Percentiles rank a stretch among this genome's conserved stretches.
Conservation (phyloP, 345 rosid species). For the Eutrema heterophyllum region DNA sequence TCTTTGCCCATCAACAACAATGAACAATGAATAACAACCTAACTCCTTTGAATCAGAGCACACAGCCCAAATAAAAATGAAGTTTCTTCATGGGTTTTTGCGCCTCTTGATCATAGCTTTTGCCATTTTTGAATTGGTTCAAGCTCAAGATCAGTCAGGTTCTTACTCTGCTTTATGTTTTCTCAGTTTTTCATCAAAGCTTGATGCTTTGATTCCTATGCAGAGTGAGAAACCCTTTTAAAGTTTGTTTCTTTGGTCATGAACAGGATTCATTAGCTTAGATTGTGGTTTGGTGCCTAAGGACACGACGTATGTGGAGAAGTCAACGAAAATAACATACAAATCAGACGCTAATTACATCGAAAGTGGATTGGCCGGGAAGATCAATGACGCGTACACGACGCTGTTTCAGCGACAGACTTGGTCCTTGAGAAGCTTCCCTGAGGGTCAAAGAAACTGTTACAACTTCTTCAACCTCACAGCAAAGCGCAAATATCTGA, state of each 20-base stretch:
- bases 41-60: not conserved
- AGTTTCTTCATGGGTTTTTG: not conserved
- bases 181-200: not conserved
- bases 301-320: not conserved
- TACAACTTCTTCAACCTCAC: conserved; percentile 29
- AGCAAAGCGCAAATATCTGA: not conserved
- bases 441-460: conserved; percentile 33
- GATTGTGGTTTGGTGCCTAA: conserved; percentile 28
- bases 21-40: not conserved
- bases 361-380: not conserved
- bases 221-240: not conserved
- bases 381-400: not conserved
- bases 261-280: conserved; percentile 31
- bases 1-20: conserved; percentile 2
- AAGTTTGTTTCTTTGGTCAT: not conserved
- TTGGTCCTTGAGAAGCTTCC: conserved; percentile 32
- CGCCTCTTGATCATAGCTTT: conserved; percentile 2
- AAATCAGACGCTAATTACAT: conserved; percentile 12
- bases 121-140: not conserved
- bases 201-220: not conserved
- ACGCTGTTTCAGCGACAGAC: conserved; percentile 14
- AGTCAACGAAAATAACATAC: conserved; percentile 21
- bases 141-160: conserved; percentile 35
- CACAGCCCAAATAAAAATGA: not conserved
- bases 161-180: not conserved